Conservation (phyloP, 139 green algal genomes). For the Coelastrella sp. region DNA sequence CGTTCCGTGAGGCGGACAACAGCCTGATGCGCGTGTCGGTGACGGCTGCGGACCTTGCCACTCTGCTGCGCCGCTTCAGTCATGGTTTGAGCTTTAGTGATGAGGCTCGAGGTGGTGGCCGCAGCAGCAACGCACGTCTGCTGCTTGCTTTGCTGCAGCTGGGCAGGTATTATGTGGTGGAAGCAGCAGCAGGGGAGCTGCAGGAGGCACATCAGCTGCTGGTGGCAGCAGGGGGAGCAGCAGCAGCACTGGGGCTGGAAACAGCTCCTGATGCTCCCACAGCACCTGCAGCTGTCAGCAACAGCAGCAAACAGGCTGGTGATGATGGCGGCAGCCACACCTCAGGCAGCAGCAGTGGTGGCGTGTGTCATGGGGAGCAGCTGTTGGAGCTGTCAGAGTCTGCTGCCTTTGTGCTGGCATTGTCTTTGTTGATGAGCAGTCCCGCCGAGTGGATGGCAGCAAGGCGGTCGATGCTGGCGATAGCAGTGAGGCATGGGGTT, state of each 20-base stretch:
- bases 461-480: neutral
- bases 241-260: neutral
- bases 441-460: conserved; percentile 20
- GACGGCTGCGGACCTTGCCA: conserved; percentile 54
- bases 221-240: neutral
- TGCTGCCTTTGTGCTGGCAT: conserved; percentile 33
- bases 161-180: conserved; percentile 26
- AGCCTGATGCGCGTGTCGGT: conserved; percentile 47
- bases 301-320: neutral
- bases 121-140: conserved; percentile 65
- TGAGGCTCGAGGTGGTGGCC: conserved; percentile 67
- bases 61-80: conserved; percentile 67
- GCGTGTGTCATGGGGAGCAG: neutral
- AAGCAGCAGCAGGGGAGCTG: neutral
- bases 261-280: neutral
- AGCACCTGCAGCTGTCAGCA: neutral
- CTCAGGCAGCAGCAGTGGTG: neutral
- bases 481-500: conserved; percentile 17
- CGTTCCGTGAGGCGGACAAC: neutral
- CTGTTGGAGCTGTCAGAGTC: neutral
- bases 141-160: conserved; percentile 67
- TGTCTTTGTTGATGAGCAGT: conserved; percentile 19
- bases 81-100: conserved; percentile 57
- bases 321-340: neutral
- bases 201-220: conserved; percentile 16